Evolutionary conservation across 73 alveolate genomes (phyloP).

Genomic region (Durusdinium trenchii): DNA sequence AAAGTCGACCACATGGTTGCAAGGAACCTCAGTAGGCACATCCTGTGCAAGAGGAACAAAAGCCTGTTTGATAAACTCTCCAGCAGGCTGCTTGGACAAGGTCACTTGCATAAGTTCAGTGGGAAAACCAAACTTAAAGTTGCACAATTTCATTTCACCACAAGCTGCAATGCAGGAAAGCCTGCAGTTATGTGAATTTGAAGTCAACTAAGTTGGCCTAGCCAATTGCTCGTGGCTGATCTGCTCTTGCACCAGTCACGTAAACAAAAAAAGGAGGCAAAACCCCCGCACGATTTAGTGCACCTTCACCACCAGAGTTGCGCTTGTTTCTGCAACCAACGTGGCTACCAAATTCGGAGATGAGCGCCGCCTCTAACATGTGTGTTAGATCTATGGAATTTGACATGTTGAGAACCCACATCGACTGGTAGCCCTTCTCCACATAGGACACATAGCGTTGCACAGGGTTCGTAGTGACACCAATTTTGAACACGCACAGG

Average conservation of each 20-base stretch:
- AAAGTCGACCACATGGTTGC: background rate
- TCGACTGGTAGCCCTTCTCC: background rate
- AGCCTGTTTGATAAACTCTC: background rate
- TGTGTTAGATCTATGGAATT: background rate
- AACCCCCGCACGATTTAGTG: background rate
- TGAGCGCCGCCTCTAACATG: constrained; percentile 55
- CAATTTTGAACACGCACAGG: background rate
- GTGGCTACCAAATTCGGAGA: background rate
- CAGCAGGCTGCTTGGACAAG: background rate
- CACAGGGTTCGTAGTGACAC: background rate
- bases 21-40: constrained; percentile 18
- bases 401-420: background rate
- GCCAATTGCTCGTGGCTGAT: constrained; percentile 26
- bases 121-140: background rate
- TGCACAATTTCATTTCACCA: background rate
- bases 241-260: constrained; percentile 41
- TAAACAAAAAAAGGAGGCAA: background rate
- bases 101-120: background rate
- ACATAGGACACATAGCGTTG: background rate
- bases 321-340: constrained; percentile 25
- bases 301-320: constrained; percentile 53
- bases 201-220: background rate
- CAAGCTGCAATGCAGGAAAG: background rate
- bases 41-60: background rate
- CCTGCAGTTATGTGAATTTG: too few relatives aligned